Evolutionary conservation across 345 rosid species (phyloP).

Genomic region (Noccaea caerulescens): DNA sequence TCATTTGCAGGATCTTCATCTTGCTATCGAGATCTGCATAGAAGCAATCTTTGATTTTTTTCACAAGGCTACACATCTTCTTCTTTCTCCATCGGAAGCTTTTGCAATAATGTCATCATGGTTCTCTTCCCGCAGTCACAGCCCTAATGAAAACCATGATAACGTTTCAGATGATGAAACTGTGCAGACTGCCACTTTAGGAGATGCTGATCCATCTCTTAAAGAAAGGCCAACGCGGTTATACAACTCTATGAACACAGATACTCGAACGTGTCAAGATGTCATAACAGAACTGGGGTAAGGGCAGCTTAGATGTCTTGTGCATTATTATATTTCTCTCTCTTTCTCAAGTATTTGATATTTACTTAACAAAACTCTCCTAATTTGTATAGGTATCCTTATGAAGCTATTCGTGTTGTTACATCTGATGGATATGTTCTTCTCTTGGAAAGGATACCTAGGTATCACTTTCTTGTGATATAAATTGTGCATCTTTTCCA

Average conservation of each 20-base stretch:
- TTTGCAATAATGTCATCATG: conserved; percentile 48
- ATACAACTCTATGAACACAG: conserved; percentile 77
- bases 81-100: conserved; percentile 79
- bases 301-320: conserved; percentile 33
- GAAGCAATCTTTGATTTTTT: conserved; percentile 81
- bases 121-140: conserved; percentile 52
- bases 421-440: conserved; percentile 96
- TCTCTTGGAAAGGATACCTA: conserved; percentile 92
- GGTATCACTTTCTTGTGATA: conserved; percentile 51
- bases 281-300: conserved; percentile 98
- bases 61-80: conserved; percentile 69
- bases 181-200: conserved; percentile 62
- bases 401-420: conserved; percentile 86
- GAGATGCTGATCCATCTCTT: conserved; percentile 63
- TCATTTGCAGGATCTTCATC: conserved; percentile 79
- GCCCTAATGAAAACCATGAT: conserved; percentile 32
- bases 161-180: conserved; percentile 44
- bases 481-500: conserved; percentile 13
- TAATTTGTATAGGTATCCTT: conserved; percentile 66
- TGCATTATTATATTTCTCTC: neutral
- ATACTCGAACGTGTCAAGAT: conserved; percentile 92
- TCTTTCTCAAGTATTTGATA: conserved; percentile 10
- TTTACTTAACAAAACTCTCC: conserved; percentile 8
- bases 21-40: conserved; percentile 82
- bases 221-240: conserved; percentile 57